These are phyloP conservation scores for Moelleriella libera DNA, from an alignment of 2,329 filamentous ascomycete genomes.

Conservation along the genomic window DNA sequence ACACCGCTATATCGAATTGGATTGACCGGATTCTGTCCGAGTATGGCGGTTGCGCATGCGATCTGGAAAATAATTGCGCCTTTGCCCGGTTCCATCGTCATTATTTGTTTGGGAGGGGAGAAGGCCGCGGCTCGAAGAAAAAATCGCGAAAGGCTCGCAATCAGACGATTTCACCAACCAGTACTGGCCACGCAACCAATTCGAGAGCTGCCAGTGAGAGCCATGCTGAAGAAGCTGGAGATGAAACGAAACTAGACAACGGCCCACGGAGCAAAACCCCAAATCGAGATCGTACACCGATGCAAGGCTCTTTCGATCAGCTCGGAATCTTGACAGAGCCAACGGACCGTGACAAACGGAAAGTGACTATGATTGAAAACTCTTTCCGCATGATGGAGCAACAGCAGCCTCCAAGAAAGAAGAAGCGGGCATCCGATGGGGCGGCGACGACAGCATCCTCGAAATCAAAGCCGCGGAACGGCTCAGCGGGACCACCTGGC, in stretches of 20 bases:
- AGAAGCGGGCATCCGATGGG: slow-evolving; percentile 48
- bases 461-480: slow-evolving; percentile 25
- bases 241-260: slow-evolving; percentile 31
- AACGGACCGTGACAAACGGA: slow-evolving; percentile 53
- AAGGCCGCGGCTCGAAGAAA: slow-evolving; percentile 29
- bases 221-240: slow-evolving; percentile 37
- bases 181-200: slow-evolving; percentile 46
- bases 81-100: slow-evolving; percentile 49
- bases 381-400: slow-evolving; percentile 49
- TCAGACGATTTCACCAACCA: slow-evolving; percentile 45
- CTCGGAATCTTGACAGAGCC: slow-evolving; percentile 47
- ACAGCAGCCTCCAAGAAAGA: slow-evolving; percentile 42
- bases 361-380: slow-evolving; percentile 51
- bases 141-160: slow-evolving; percentile 40
- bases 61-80: slow-evolving; percentile 46
- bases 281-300: slow-evolving; percentile 51
- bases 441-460: slow-evolving; percentile 16
- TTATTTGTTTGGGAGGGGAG: slow-evolving; percentile 32
- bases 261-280: slow-evolving; percentile 49
- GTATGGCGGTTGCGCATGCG: slow-evolving; percentile 68
- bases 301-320: slow-evolving; percentile 45
- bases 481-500: slow-evolving; percentile 18
- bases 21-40: slow-evolving; percentile 59
- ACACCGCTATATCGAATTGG: slow-evolving; percentile 46
- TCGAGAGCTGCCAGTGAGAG: slow-evolving; percentile 52